Conservation (phyloP, 2,329 filamentous ascomycete species). For the Fusarium foetens region DNA sequence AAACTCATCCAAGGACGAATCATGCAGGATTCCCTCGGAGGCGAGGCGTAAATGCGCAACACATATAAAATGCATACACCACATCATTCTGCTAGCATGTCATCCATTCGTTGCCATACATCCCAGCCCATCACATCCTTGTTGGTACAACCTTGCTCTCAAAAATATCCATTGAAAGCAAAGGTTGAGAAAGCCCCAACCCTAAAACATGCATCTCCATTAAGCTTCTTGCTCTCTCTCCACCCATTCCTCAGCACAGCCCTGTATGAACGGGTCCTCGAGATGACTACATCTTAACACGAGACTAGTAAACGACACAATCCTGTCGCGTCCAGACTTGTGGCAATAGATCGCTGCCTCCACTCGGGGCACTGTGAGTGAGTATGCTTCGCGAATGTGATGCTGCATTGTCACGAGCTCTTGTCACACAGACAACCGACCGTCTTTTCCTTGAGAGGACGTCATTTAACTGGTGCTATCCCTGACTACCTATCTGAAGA, state of each 20-base stretch:
- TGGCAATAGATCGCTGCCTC: slow-evolving; percentile 7
- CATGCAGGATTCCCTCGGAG: slow-evolving; percentile 15
- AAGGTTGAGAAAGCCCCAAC: slow-evolving; percentile 28
- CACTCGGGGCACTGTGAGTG: slow-evolving; percentile 7
- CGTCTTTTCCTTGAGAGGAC: slow-evolving; percentile 9
- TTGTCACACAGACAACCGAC: slow-evolving; percentile 27
- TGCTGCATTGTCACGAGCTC: slow-evolving; percentile 25
- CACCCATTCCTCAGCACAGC: slow-evolving; percentile 9
- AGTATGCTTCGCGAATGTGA: neutral
- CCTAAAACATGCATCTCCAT: slow-evolving; percentile 38
- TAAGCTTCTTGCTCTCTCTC: slow-evolving; percentile 36
- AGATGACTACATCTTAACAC: neutral
- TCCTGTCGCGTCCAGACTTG: slow-evolving; percentile 36
- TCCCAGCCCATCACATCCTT: slow-evolving; percentile 24
- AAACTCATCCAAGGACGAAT: slow-evolving; percentile 14
- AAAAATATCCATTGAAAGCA: slow-evolving; percentile 18
- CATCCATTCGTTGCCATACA: slow-evolving; percentile 19
- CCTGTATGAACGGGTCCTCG: slow-evolving; percentile 7
- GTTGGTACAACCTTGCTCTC: slow-evolving; percentile 18
- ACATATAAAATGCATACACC: slow-evolving; percentile 10
- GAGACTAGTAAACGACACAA: slow-evolving; percentile 14
- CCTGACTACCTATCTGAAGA: slow-evolving; percentile 3
- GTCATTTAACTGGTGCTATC: neutral
- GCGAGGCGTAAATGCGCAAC: slow-evolving; percentile 15
- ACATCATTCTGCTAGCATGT: slow-evolving; percentile 9